Evolutionary conservation across 495 filamentous ascomycete species (phyloP), one percentile per base, ranked within the genome.

Genomic region (Neurospora pannonica): DNA sequence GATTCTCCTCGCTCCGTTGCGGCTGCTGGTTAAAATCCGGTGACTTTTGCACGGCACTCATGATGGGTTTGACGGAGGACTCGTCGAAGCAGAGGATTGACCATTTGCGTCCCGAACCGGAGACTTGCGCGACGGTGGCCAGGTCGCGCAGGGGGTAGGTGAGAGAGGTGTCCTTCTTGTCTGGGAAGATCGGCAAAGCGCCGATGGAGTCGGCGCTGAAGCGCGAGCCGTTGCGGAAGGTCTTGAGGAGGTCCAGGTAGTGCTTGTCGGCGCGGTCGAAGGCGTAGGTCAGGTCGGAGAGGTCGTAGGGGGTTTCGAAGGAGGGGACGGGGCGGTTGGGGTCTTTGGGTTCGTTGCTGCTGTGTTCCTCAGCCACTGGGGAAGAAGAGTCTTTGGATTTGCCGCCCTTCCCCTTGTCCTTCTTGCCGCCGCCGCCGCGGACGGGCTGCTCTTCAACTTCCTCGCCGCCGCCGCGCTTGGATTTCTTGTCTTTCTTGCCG

Each of bases 91-190:
- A 90, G 11, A 94, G 80, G 48, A 97, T 83, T 39, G 88, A 87
- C 70, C 94, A 84, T 60, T 86, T 86, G 74, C 93, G 85, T 10
- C 92, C 90, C 34, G 89, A 90, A 9, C 92, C 90, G 42, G 88
- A 90, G 75, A 90, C 91, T 19, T 92, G 91, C 40, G 95, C 84
- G 15, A 97, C 87, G 76, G 93, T 91, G 37, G 93, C 93, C 54
- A 97, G 78, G 77, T 95, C 92, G 11, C 89, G 87, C 37, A 97
- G 82, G 72, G 85, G 83, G 75, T 87, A 87, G 3, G 84, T 86
- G 43, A 85, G 82, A 60, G 60, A 19, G 28, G 69, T 34, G 15
- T 67, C 43, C n/a, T 84, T 84, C 77, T 88, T 88, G 81, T 87
- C 83, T 4, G 90, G 79, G 62, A 86, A 83, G 67, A 95, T 90